Base-by-base conservation (phyloP, 2,329 filamentous ascomycete species). In the Cercospora nicotianae region DNA sequence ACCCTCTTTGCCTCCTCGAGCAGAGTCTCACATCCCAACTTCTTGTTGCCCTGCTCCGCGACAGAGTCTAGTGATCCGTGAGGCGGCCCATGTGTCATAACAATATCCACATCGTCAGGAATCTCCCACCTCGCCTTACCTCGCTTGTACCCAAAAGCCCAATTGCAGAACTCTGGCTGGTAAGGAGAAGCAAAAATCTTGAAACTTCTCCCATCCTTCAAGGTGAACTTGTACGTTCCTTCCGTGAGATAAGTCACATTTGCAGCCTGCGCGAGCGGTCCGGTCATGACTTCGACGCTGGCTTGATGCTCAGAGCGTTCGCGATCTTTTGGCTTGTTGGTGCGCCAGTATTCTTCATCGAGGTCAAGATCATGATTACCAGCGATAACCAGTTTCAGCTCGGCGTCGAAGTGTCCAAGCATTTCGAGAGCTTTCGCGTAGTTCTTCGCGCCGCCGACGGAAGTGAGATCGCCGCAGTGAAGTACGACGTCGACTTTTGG, bases 241-340 rank as follows among this genome's bases (percentile, higher is more conserved):
- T 88, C 85, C 8, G 84, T 83, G n/a, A 87, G 74, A 73, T 86
- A 87, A 4, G 79, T 75, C 1, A 87, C 82, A 1, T 84, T 83
- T 0, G 81, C 80, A 0, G 68, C 68, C 20, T 72, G 74, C 0
- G 84, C 85, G 0, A 69, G 60, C 10, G 64, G 31, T 12, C 68
- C 67, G 2, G 64, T 69, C 68, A 72, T 73, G 16, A 67, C 42
- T 3, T 60, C 64, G 3, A 72, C 51, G 0, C 39, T 71, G 2
- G 68, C 42, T 3, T 63, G 57, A 71, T 39, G 70, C 30, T 79
- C 75, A 16, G 79, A 64, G 5, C 71, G 68, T 3, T 74, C 69
- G 16, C 61, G 61, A 23, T 74, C 74, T 9, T 79, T 75, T 5
- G 70, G 67, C 18, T 79, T 65, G 45, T 79, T 79, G 5, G 72